phyloP scores from a whole-genome alignment of 108 stramenopile genomes.

The Nitzschia sp. region DNA sequence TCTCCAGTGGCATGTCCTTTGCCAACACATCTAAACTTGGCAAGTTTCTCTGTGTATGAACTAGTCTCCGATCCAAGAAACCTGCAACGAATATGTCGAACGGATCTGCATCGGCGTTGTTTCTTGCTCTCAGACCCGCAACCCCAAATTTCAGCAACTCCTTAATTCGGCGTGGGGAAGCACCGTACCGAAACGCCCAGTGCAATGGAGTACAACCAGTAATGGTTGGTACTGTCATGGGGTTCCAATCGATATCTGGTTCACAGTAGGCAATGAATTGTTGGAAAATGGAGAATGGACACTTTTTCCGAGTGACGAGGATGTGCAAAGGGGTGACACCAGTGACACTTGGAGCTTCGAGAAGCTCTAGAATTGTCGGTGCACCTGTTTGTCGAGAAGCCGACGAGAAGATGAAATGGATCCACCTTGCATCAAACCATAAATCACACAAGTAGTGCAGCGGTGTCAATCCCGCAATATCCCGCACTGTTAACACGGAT shows the following conservation, averaged over 20 bases:
- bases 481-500: constrained; percentile 32
- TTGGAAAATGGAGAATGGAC: constrained; percentile 24
- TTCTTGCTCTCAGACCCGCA: constrained; percentile 13
- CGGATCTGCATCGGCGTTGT: constrained; percentile 20
- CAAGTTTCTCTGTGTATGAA: background rate
- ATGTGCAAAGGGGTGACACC: constrained; percentile 34
- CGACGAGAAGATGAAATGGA: constrained; percentile 22
- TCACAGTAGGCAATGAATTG: constrained; percentile 35
- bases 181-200: constrained; percentile 28
- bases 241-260: constrained; percentile 18
- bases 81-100: constrained; percentile 37
- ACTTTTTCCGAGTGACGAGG: constrained; percentile 28
- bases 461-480: constrained; percentile 27
- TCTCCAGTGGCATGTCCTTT: constrained; percentile 21
- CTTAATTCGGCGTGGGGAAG: constrained; percentile 26
- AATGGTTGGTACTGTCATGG: constrained; percentile 18
- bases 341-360: constrained; percentile 21
- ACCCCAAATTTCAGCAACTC: constrained; percentile 18
- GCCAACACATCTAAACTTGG: background rate
- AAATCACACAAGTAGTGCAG: constrained; percentile 36
- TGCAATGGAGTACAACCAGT: constrained; percentile 40
- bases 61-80: constrained; percentile 6
- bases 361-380: constrained; percentile 1
- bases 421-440: constrained; percentile 18
- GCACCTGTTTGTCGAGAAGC: constrained; percentile 15